Base-by-base conservation (phyloP, 495 filamentous ascomycete genomes). In the Thermothielavioides terrestris region DNA sequence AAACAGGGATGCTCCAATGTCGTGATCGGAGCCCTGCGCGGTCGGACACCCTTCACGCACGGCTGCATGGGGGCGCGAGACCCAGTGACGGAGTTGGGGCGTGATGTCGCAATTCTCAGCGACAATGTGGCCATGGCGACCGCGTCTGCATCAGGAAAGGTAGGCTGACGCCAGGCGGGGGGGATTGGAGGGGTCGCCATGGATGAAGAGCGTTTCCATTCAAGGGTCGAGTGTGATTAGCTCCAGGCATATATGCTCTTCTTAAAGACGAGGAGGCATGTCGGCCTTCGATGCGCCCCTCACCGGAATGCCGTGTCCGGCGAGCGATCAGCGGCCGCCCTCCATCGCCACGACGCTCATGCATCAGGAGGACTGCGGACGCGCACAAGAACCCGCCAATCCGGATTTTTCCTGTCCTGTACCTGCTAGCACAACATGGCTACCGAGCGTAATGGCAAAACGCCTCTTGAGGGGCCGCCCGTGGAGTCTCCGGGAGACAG, bases 71-170 rank as follows among this genome's bases (percentile, higher is more conserved):
- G 49, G 49, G 37, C 27, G 25, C n/a, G 30, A 21, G 11, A 21
- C 40, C 56, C 56, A 55, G 53, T 59, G 42, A 46, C 31, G 46
- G 11, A 25, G 15, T 23, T 21, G 20, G 15, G 39, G 4, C 22
- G 27, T 12, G 18, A 58, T 54, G 46, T 50, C 55, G 55, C 55
- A 43, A 58, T 58, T 47, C 47, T 53, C n/a, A 38, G 55, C 31
- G 56, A 18, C 11, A 20, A 59, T 59, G 48, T 42, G 37, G 44
- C 51, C 38, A 46, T 55, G 34, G 42, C 11, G 12, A 31, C 26
- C 8, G 28, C 22, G 14, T 18, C 18, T 21, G 18, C 10, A 30
- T 42, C 14, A 15, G 18, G 22, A 27, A n/a, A 10, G 27, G 27
- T n/a, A n/a, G n/a, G n/a, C n/a, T n/a, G n/a, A n/a, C n/a, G n/a